phyloP scores from a whole-genome alignment of 805 yeast genomes.

The Cyberlindnera veronae region DNA sequence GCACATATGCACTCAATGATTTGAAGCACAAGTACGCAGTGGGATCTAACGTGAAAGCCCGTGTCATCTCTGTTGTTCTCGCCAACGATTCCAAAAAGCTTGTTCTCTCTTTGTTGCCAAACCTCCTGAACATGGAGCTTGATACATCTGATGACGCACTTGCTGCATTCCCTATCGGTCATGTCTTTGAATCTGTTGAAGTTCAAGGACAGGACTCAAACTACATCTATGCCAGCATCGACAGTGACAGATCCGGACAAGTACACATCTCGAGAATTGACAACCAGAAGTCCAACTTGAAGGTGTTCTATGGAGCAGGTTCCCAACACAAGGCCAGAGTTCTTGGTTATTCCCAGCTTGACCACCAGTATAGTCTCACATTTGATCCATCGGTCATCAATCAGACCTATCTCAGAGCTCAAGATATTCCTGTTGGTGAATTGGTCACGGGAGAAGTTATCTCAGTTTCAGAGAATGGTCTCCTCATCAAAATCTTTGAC shows the following conservation, averaged over 20 bases:
- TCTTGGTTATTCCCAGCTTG: constrained; percentile 62
- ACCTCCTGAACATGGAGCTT: constrained; percentile 34
- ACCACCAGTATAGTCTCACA: constrained; percentile 63
- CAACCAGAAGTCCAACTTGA: constrained; percentile 38
- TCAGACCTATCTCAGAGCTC: constrained; percentile 60
- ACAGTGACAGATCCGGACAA: constrained; percentile 59
- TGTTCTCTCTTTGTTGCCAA: constrained; percentile 60
- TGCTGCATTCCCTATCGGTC: constrained; percentile 80
- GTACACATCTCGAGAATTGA: constrained; percentile 74
- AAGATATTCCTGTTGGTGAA: constrained; percentile 78
- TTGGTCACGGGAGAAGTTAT: constrained; percentile 52
- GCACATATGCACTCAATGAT: constrained; percentile 40
- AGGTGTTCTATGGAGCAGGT: constrained; percentile 52
- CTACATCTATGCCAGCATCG: constrained; percentile 56
- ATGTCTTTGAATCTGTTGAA: constrained; percentile 49
- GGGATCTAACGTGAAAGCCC: constrained; percentile 66
- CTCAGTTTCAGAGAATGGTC: constrained; percentile 57
- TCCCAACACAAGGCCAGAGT: constrained; percentile 76
- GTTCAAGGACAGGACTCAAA: constrained; percentile 57
- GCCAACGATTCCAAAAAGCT: constrained; percentile 52
- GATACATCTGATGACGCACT: constrained; percentile 29
- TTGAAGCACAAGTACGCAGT: constrained; percentile 61
- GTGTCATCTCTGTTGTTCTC: constrained; percentile 61
- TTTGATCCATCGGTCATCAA: constrained; percentile 62
- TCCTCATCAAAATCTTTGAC: constrained; percentile 61